Evolutionary conservation across 1,284 basidiomycete species (phyloP).

Genomic region (Sanguinoderma infundibulare): DNA sequence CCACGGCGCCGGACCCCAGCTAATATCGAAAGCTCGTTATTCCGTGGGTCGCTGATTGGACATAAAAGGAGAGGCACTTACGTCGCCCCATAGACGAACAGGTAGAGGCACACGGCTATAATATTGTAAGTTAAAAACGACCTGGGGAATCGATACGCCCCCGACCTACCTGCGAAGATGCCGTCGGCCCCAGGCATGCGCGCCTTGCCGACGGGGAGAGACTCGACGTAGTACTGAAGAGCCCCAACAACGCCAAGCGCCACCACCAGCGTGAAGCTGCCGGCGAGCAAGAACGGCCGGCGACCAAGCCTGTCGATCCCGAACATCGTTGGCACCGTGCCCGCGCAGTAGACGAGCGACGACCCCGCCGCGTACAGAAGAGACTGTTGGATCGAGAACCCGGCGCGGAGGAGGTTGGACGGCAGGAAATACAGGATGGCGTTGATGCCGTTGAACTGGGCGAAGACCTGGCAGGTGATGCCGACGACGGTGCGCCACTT

Average conservation of each 20-base stretch:
- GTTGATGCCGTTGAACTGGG: slow-evolving; percentile 62
- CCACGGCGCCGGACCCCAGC: slow-evolving; percentile 72
- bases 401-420: slow-evolving; percentile 52
- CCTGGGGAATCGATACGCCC: slow-evolving; percentile 26
- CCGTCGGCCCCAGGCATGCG: slow-evolving; percentile 48
- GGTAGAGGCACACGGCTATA: slow-evolving; percentile 22
- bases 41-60: not conserved
- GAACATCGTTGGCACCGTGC: slow-evolving; percentile 61
- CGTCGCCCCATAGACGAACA: slow-evolving; percentile 52
- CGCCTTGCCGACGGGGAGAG: slow-evolving; percentile 40
- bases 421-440: slow-evolving; percentile 61
- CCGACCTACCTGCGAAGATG: slow-evolving; percentile 47
- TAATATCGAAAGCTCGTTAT: slow-evolving; percentile 16
- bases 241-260: slow-evolving; percentile 49
- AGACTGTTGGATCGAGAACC: slow-evolving; percentile 47
- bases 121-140: not conserved
- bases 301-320: slow-evolving; percentile 60
- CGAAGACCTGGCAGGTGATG: slow-evolving; percentile 57
- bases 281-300: slow-evolving; percentile 52
- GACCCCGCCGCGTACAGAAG: slow-evolving; percentile 57
- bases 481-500: slow-evolving; percentile 49
- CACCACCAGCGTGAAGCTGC: slow-evolving; percentile 46
- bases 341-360: slow-evolving; percentile 60
- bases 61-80: slow-evolving; percentile 24
- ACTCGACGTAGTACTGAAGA: slow-evolving; percentile 46